phyloP scores from a whole-genome alignment of 2,329 filamentous ascomycete genomes.

The Neofusicoccum laricinum region DNA sequence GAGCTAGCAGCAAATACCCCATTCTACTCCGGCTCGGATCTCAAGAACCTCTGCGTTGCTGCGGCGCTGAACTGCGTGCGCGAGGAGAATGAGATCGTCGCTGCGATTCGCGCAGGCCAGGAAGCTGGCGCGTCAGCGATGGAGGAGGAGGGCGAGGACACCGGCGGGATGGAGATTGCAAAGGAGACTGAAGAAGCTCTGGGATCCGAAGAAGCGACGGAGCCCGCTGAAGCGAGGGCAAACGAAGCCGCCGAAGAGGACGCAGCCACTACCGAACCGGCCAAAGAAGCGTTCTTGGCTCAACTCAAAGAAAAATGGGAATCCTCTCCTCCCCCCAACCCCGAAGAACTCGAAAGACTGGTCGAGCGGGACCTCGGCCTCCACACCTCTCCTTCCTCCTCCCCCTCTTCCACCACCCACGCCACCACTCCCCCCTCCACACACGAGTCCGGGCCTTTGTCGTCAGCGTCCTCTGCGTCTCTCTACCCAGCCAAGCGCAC shows the following conservation, averaged over 20 bases:
- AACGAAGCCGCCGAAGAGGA: no score
- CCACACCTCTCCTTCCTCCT: no score
- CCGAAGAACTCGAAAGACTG: no score
- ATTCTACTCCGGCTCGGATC: constrained; percentile 77
- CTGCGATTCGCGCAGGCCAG: neutral
- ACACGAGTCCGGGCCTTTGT: no score
- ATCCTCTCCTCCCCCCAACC: no score
- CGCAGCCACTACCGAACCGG: no score
- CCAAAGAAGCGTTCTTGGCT: no score
- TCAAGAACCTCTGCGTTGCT: constrained; percentile 79
- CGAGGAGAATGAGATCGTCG: constrained; percentile 59
- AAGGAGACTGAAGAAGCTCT: neutral
- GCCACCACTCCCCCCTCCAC: neutral
- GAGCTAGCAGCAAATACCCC: constrained; percentile 65
- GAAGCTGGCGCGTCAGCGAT: neutral
- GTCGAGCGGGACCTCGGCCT: no score
- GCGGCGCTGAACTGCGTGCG: constrained; percentile 76
- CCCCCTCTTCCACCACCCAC: neutral
- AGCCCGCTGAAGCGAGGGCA: neutral
- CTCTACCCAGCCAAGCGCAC: constrained; percentile 49
- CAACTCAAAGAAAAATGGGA: no score
- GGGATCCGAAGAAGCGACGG: neutral
- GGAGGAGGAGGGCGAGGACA: neutral
- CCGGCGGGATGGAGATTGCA: neutral
- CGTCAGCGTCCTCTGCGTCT: constrained; percentile 1